A percentile compares a stretch with the other conserved stretches of the same genome.
These are phyloP conservation scores for Aspergillus cejpii DNA, from an alignment of 2,329 filamentous ascomycete genomes.

Conservation along the genomic window DNA sequence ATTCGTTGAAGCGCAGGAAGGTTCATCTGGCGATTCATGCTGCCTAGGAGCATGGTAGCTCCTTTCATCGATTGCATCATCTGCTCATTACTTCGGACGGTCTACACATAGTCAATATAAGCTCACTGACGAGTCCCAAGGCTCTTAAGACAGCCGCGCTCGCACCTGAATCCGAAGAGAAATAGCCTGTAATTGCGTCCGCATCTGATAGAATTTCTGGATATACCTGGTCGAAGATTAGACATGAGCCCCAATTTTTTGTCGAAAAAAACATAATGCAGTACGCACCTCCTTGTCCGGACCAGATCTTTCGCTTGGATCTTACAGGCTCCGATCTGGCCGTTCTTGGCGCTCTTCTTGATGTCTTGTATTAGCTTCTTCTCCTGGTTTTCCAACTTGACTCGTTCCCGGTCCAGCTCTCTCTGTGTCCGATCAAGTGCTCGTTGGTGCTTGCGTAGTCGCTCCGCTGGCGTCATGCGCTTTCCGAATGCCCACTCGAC, in stretches of 20 bases:
- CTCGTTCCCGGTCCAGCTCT: slow-evolving; percentile 87
- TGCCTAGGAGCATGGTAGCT: slow-evolving; percentile 82
- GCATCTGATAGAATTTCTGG: slow-evolving; percentile 98
- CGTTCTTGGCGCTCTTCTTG: slow-evolving; percentile 96
- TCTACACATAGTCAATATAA: slow-evolving; percentile 48
- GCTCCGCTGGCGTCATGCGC: slow-evolving; percentile 85
- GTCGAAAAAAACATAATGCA: slow-evolving; percentile 1
- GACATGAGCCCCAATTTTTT: too few relatives aligned
- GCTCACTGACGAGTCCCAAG: slow-evolving; percentile 1
- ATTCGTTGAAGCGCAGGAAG: slow-evolving; percentile 90
- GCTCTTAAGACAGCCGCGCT: not conserved
- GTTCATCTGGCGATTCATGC: slow-evolving; percentile 98
- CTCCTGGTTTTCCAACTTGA: slow-evolving; percentile 97
- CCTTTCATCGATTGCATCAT: slow-evolving; percentile 99
- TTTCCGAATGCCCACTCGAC: slow-evolving; percentile 99
- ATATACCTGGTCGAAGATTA: slow-evolving; percentile 60
- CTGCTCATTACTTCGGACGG: slow-evolving; percentile 94
- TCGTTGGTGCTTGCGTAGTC: slow-evolving; percentile 68
- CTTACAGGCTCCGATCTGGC: slow-evolving; percentile 96
- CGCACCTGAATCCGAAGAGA: slow-evolving; percentile 84
- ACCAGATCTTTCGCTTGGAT: slow-evolving; percentile 98
- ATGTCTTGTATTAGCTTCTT: slow-evolving; percentile 95
- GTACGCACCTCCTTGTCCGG: slow-evolving; percentile 65
- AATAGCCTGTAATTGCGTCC: slow-evolving; percentile 93
- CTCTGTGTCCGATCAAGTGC: slow-evolving; percentile 96